These are phyloP conservation scores for Boletellus sp. DNA, from an alignment of 768 basidiomycete genomes.

Conservation along the genomic window DNA sequence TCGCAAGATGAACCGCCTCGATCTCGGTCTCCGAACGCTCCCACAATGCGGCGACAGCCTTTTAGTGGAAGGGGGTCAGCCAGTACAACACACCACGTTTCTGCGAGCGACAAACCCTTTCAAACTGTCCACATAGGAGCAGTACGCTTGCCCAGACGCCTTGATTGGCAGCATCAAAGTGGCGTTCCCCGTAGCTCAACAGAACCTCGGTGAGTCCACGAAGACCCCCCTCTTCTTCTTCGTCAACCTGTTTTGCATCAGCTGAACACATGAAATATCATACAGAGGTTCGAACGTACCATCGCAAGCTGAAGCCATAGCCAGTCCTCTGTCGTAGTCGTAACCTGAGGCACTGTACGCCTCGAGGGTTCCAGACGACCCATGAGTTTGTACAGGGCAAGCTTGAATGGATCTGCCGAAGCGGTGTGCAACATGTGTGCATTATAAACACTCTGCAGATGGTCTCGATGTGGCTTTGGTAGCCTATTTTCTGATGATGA, in stretches of 20 bases:
- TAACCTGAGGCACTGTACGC: conserved; percentile 78
- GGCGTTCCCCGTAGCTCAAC: conserved; percentile 74
- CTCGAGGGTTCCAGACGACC: conserved; percentile 84
- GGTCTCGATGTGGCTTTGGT: conserved; percentile 72
- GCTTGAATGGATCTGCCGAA: conserved; percentile 91
- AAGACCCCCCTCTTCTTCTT: conserved; percentile 77
- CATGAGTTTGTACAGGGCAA: conserved; percentile 93
- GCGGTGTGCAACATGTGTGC: conserved; percentile 87
- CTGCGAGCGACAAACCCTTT: conserved; percentile 54
- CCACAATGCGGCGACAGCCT: conserved; percentile 91
- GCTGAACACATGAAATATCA: background rate
- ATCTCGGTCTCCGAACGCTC: conserved; percentile 83
- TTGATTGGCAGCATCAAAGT: conserved; percentile 66
- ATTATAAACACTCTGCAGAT: conserved; percentile 76
- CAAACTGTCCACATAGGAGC: conserved; percentile 92
- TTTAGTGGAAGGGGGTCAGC: conserved; percentile 1
- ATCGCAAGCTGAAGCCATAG: conserved; percentile 95
- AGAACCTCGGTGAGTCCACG: conserved; percentile 71
- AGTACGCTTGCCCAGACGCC: conserved; percentile 82
- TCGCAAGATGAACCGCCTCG: conserved; percentile 91
- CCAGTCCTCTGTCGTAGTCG: conserved; percentile 95
- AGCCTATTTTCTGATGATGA: conserved; percentile 40
- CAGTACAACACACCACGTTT: no score
- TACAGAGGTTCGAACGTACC: conserved; percentile 34
- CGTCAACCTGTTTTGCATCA: conserved; percentile 54